Evolutionary conservation across 352 stramenopile species (phyloP).

Genomic region (Phytopythium boreale): DNA sequence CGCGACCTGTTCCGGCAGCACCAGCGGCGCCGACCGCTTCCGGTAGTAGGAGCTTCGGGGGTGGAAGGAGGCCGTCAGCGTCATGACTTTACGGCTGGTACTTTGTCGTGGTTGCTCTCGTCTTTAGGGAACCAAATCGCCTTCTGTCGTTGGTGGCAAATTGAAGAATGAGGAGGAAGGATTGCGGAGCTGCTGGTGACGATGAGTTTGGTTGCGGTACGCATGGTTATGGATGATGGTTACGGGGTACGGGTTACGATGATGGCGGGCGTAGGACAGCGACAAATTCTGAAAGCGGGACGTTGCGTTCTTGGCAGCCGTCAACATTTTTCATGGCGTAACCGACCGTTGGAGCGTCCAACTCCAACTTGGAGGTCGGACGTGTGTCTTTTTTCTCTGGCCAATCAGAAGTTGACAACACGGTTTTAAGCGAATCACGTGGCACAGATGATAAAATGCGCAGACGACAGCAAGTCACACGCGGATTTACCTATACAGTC

Average conservation of each 20-base stretch:
- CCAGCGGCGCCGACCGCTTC: slow-evolving; percentile 21
- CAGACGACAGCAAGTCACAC: background rate
- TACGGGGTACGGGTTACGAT: background rate
- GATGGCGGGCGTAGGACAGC: background rate
- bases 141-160: background rate
- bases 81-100: background rate
- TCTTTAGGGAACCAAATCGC: background rate
- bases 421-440: background rate
- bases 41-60: background rate
- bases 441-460: background rate
- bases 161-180: background rate
- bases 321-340: background rate
- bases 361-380: too few species aligned
- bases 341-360: background rate
- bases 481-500: background rate
- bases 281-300: background rate
- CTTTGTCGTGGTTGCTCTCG: too few species aligned
- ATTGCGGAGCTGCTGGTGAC: background rate
- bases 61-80: background rate
- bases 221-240: background rate
- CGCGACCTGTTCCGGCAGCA: slow-evolving; percentile 27
- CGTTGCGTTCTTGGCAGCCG: background rate
- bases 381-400: background rate
- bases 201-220: background rate
- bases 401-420: background rate